Percentiles rank a stretch among this genome's conserved stretches.
These are phyloP conservation scores for Acacia concinna DNA, from an alignment of 331 rosid species.

Conservation along the genomic window DNA sequence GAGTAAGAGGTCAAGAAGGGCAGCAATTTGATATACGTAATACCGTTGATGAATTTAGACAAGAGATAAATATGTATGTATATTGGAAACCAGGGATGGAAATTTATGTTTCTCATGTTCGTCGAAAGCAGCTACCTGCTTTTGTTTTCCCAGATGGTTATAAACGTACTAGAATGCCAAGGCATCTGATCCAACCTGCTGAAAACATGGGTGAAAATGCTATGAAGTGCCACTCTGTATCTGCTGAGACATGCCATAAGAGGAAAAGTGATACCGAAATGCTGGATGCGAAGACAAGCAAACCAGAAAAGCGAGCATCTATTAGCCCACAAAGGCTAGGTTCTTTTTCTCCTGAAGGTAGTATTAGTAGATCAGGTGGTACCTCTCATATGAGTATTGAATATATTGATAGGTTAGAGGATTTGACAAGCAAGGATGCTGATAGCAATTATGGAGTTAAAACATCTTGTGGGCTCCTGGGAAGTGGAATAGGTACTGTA, in stretches of 20 bases:
- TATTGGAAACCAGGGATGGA: slow-evolving; percentile 81
- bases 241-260: slow-evolving; percentile 48
- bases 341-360: slow-evolving; percentile 46
- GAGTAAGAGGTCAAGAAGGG: slow-evolving; percentile 67
- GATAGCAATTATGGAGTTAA: slow-evolving; percentile 42
- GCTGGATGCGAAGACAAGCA: slow-evolving; percentile 30
- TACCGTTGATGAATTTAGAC: slow-evolving; percentile 74
- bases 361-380: slow-evolving; percentile 49
- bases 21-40: slow-evolving; percentile 79
- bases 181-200: slow-evolving; percentile 41
- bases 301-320: slow-evolving; percentile 44
- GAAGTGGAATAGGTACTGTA: slow-evolving; percentile 38
- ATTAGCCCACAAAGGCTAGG: slow-evolving; percentile 40
- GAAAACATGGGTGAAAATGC: slow-evolving; percentile 42
- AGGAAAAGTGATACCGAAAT: slow-evolving; percentile 53
- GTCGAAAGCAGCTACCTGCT: slow-evolving; percentile 69
- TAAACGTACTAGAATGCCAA: slow-evolving; percentile 50
- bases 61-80: slow-evolving; percentile 52
- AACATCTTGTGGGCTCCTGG: slow-evolving; percentile 42
- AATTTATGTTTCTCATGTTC: slow-evolving; percentile 72
- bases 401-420: slow-evolving; percentile 40
- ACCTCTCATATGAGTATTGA: slow-evolving; percentile 42
- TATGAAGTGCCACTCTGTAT: slow-evolving; percentile 39
- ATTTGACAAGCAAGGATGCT: slow-evolving; percentile 37
- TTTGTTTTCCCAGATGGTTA: slow-evolving; percentile 69